A percentile compares a stretch with the other conserved stretches of the same genome.
These are phyloP conservation scores for Bretschneidera sinensis DNA, from an alignment of 345 rosid species.

Conservation along the genomic window DNA sequence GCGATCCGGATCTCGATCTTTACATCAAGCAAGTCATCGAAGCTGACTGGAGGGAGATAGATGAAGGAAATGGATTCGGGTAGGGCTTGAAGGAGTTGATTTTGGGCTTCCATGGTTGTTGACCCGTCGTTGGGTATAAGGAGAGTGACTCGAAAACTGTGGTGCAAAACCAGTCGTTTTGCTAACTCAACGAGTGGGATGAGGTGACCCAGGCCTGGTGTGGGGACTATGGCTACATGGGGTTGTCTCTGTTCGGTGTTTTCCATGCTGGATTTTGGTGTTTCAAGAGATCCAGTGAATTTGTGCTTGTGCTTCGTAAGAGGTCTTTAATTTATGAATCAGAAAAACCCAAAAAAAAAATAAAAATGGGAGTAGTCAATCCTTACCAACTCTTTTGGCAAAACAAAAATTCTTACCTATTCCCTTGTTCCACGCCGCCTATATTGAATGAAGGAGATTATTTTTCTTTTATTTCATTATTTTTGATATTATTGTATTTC, in stretches of 20 bases:
- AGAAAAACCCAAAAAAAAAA: too few relatives aligned
- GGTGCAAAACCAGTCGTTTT: slow-evolving; percentile 22
- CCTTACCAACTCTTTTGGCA: too few relatives aligned
- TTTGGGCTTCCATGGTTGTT: slow-evolving; percentile 14
- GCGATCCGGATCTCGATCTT: slow-evolving; percentile 16
- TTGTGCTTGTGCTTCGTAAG: too few relatives aligned
- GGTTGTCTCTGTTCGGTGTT: not conserved
- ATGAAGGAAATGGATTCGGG: slow-evolving; percentile 18
- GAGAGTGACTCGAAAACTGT: slow-evolving; percentile 28
- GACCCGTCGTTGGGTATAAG: slow-evolving; percentile 23
- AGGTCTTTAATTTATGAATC: too few relatives aligned
- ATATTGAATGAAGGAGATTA: too few relatives aligned
- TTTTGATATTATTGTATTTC: too few relatives aligned
- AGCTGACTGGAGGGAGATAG: slow-evolving; percentile 28
- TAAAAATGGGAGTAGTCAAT: too few relatives aligned
- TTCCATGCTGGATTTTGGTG: not conserved
- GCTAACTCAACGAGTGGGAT: slow-evolving; percentile 43
- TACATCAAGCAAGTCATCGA: slow-evolving; percentile 21
- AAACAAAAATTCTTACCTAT: too few relatives aligned
- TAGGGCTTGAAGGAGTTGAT: slow-evolving; percentile 15
- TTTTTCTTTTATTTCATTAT: too few relatives aligned
- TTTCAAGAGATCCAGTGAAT: too few relatives aligned
- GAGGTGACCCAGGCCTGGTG: slow-evolving; percentile 50
- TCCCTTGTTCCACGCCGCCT: too few relatives aligned
- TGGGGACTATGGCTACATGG: slow-evolving; percentile 32